Evolutionary conservation across 208 protist genomes (phyloP).

Genomic region (Endotrypanum monterogeii): DNA sequence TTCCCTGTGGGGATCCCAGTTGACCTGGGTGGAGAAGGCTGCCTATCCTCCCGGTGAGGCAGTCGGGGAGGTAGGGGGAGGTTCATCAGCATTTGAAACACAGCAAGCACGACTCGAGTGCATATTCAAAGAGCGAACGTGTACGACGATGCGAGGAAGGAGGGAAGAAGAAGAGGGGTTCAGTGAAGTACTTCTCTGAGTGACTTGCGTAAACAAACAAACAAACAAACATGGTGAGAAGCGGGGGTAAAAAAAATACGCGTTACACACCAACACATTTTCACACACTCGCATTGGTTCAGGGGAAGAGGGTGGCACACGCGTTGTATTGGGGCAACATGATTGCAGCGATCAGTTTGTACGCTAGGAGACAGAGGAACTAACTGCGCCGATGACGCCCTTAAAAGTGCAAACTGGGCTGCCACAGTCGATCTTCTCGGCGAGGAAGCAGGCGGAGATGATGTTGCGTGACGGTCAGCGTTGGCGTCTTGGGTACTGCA

Average conservation of each 20-base stretch:
- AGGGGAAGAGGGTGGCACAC: not conserved
- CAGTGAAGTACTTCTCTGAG: too few relatives aligned
- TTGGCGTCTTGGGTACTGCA: not conserved
- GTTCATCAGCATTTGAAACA: too few relatives aligned
- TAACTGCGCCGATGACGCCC: not conserved
- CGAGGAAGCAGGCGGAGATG: conserved; percentile 67
- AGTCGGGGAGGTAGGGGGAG: not conserved
- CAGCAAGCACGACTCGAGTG: too few relatives aligned
- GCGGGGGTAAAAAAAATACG: not conserved
- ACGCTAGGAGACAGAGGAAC: too few relatives aligned
- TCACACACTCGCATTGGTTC: not conserved
- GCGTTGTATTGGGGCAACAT: not conserved
- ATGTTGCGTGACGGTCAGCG: conserved; percentile 10
- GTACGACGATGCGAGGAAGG: not conserved
- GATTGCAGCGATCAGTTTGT: not conserved
- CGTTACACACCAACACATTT: not conserved
- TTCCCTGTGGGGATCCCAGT: not conserved
- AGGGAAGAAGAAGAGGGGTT: too few relatives aligned
- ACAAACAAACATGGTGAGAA: not conserved
- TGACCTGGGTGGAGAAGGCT: not conserved
- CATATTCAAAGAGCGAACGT: not conserved
- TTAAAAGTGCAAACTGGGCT: conserved; percentile 63
- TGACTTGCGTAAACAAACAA: too few relatives aligned
- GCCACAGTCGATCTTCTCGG: conserved; percentile 76
- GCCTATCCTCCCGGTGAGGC: not conserved